Conservation (phyloP, 306 rosid species). For the Dicorynia guianensis region DNA sequence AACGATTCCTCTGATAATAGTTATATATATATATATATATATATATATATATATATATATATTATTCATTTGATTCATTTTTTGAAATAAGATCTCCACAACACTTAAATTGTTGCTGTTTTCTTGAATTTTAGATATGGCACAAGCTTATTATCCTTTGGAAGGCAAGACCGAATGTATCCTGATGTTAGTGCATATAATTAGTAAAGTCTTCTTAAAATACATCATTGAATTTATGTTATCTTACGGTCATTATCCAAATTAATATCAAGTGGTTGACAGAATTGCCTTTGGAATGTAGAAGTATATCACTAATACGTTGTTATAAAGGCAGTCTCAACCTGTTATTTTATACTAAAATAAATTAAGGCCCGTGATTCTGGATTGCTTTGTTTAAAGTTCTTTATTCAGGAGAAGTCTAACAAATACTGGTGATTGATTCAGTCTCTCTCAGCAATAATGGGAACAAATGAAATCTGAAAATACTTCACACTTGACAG, state of each 20-base stretch:
- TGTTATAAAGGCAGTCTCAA: too few relatives aligned
- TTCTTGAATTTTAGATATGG: constrained; percentile 71
- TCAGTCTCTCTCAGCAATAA: background rate
- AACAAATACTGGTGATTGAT: background rate
- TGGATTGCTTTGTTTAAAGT: background rate
- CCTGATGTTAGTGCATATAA: constrained; percentile 78
- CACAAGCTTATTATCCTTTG: constrained; percentile 85
- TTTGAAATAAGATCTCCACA: constrained; percentile 16
- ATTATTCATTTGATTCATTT: constrained; percentile 10
- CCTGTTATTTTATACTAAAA: too few relatives aligned
- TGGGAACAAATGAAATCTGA: constrained; percentile 19
- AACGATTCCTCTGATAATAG: constrained; percentile 7
- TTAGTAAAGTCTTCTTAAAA: constrained; percentile 16
- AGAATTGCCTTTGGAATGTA: constrained; percentile 11
- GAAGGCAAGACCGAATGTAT: constrained; percentile 98
- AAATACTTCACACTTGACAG: background rate
- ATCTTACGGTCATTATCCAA: constrained; percentile 17
- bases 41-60: too few relatives aligned
- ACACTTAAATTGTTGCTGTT: constrained; percentile 12
- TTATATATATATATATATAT: too few relatives aligned
- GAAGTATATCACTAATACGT: background rate
- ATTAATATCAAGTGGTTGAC: constrained; percentile 29
- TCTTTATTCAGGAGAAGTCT: constrained; percentile 5
- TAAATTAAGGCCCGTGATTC: constrained; percentile 31
- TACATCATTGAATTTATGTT: constrained; percentile 23